A percentile compares a stretch with the other conserved stretches of the same genome.
Conservation (phyloP, 139 green algal species). For the Tetraselmis striata region DNA sequence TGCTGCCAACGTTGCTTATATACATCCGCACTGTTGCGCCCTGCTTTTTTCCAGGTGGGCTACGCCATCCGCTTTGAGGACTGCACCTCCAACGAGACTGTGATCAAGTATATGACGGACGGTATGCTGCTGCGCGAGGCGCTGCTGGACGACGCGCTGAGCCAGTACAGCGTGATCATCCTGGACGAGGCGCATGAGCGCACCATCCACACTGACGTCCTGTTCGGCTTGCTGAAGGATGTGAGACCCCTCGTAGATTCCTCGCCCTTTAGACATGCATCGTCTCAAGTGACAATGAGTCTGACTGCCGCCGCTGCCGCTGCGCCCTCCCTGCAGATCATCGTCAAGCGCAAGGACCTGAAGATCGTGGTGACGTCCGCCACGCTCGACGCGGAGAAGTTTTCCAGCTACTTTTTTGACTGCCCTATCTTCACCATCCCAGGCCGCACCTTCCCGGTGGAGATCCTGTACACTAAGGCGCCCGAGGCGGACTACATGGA, state of each 20-base stretch:
- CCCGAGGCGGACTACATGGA: conserved; percentile 91
- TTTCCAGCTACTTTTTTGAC: conserved; percentile 90
- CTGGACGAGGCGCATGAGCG: conserved; percentile 97
- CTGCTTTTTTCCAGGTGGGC: conserved; percentile 57
- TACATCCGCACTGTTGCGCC: not conserved
- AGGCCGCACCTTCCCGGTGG: conserved; percentile 75
- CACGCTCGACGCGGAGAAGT: conserved; percentile 95
- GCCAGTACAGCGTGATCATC: conserved; percentile 79
- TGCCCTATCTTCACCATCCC: conserved; percentile 87
- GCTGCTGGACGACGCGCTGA: conserved; percentile 65
- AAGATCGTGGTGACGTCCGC: conserved; percentile 85
- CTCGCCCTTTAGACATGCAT: too few relatives aligned
- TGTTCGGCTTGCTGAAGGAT: conserved; percentile 96
- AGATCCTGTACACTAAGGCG: conserved; percentile 70
- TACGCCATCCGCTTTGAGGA: conserved; percentile 98
- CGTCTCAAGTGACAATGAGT: too few relatives aligned
- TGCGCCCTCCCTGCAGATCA: too few relatives aligned
- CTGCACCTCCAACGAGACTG: conserved; percentile 77
- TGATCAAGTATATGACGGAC: conserved; percentile 98
- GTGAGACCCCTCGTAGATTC: conserved; percentile 16
- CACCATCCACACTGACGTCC: conserved; percentile 94
- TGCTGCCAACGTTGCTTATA: not conserved
- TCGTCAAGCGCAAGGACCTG: conserved; percentile 22
- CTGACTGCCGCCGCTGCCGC: too few relatives aligned
- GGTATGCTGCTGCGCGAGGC: conserved; percentile 51